Conservation (phyloP, 352 stramenopile genomes). For the Ochromonadaceae sp. region DNA sequence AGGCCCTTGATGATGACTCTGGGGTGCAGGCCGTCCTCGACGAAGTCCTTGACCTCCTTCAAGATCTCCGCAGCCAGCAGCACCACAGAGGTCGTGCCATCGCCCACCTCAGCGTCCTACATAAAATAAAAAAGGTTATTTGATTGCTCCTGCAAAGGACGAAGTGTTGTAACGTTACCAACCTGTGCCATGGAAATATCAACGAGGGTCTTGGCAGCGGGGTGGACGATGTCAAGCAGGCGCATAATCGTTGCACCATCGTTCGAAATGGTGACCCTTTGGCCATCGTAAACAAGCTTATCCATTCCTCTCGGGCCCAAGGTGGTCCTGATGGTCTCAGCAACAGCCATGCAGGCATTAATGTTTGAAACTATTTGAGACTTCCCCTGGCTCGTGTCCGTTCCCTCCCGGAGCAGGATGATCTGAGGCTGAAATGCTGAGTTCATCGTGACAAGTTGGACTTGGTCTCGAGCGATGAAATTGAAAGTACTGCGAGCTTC, state of each 20-base stretch:
- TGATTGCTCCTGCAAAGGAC: not conserved
- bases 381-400: constrained; percentile 93
- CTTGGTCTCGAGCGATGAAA: no score
- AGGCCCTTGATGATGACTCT: constrained; percentile 58
- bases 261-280: constrained; percentile 91
- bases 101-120: constrained; percentile 59
- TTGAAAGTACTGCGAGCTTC: no score
- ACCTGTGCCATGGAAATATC: constrained; percentile 89
- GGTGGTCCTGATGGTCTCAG: constrained; percentile 89
- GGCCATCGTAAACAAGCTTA: constrained; percentile 85
- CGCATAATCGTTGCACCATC: constrained; percentile 97
- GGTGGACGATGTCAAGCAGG: constrained; percentile 92
- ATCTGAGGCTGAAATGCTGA: constrained; percentile 78
- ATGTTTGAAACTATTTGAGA: constrained; percentile 87
- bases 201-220: constrained; percentile 91
- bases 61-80: constrained; percentile 91
- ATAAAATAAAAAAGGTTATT: not conserved
- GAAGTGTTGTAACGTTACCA: not conserved
- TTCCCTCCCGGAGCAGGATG: constrained; percentile 96
- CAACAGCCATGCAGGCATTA: constrained; percentile 80
- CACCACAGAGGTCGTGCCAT: constrained; percentile 91
- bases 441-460: no score
- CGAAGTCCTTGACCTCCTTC: constrained; percentile 87
- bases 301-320: constrained; percentile 95
- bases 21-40: constrained; percentile 92